Evolutionary conservation across 306 rosid genomes (phyloP).

Genomic region (Morella rubra): DNA sequence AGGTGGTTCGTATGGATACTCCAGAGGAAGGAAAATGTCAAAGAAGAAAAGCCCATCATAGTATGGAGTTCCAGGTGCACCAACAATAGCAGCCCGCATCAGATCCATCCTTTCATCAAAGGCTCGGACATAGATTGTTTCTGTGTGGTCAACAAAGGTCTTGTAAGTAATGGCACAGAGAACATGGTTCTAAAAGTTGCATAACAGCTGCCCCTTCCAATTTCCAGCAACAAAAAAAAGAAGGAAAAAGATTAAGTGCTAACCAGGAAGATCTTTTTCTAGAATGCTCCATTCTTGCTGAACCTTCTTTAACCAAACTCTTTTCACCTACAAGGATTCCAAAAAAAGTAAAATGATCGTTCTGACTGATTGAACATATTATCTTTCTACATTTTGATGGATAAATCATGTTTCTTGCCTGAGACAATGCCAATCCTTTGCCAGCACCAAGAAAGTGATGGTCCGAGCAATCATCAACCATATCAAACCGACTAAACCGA

Average conservation of each 20-base stretch:
- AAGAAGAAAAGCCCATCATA: slow-evolving; percentile 92
- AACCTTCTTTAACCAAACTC: slow-evolving; percentile 81
- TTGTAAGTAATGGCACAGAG: neutral
- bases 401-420: slow-evolving; percentile 54
- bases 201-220: slow-evolving; percentile 8
- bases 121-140: slow-evolving; percentile 73
- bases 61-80: slow-evolving; percentile 96
- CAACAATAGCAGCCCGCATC: slow-evolving; percentile 76
- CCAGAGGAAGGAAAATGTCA: slow-evolving; percentile 79
- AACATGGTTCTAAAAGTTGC: neutral
- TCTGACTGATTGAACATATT: slow-evolving; percentile 8
- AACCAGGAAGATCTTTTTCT: slow-evolving; percentile 86
- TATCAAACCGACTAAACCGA: slow-evolving; percentile 67
- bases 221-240: slow-evolving; percentile 11
- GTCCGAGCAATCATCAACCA: slow-evolving; percentile 64
- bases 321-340: slow-evolving; percentile 49
- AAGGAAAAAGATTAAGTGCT: slow-evolving; percentile 28
- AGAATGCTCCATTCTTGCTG: slow-evolving; percentile 93
- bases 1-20: slow-evolving; percentile 84
- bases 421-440: slow-evolving; percentile 54
- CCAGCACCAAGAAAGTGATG: slow-evolving; percentile 65
- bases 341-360: slow-evolving; percentile 23
- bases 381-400: slow-evolving; percentile 2
- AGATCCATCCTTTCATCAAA: slow-evolving; percentile 96
- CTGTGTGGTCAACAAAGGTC: slow-evolving; percentile 41